Conservation (phyloP, 257 asterid genomes). For the Solanum virginianum region DNA sequence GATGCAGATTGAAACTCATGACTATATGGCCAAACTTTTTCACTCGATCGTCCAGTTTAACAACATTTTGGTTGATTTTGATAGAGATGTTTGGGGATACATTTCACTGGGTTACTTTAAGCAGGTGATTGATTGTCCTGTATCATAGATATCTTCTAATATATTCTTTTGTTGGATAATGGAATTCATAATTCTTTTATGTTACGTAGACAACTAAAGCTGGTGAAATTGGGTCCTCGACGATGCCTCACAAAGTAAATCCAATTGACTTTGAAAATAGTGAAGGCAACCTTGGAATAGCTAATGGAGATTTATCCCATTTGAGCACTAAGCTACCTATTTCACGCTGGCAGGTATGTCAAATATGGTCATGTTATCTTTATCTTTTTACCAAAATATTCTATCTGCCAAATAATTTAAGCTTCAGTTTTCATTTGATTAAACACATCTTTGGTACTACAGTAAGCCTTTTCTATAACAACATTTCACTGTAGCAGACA, state of each 20-base stretch:
- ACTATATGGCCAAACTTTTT: constrained; percentile 75
- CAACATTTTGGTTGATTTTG: constrained; percentile 65
- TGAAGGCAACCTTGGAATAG: constrained; percentile 76
- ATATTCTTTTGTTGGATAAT: neutral
- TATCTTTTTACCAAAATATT: neutral
- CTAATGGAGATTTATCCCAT: constrained; percentile 56
- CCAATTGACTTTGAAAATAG: constrained; percentile 91
- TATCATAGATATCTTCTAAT: neutral
- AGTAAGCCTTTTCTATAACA: neutral
- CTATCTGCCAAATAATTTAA: neutral
- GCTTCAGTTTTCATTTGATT: neutral
- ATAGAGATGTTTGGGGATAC: constrained; percentile 81
- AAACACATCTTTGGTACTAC: neutral
- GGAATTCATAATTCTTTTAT: neutral
- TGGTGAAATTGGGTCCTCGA: constrained; percentile 86
- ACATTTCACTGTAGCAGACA: neutral
- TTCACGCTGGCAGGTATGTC: constrained; percentile 81
- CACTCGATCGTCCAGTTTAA: constrained; percentile 58
- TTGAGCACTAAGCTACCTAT: constrained; percentile 67
- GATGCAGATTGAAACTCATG: constrained; percentile 83
- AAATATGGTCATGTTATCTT: neutral
- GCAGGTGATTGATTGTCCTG: constrained; percentile 42
- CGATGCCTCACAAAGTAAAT: constrained; percentile 95
- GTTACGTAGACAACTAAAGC: constrained; percentile 65
- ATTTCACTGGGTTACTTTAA: constrained; percentile 74